Evolutionary conservation across 805 yeast species (phyloP).

Genomic region (Pichia cephalocereana): DNA sequence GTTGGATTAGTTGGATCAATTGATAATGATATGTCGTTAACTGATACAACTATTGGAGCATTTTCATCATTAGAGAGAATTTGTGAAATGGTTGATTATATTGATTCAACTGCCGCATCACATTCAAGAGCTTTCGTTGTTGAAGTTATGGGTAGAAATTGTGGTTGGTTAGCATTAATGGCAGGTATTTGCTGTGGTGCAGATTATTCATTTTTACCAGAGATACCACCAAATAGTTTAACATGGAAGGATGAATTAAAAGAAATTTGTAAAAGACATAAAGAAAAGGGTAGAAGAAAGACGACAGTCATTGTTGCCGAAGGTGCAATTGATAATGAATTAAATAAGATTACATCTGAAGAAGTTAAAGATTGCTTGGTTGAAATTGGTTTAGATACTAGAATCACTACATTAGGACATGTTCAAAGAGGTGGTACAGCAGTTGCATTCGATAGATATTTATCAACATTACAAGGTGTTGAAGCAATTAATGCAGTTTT

Average conservation of each 20-base stretch:
- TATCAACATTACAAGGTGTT: slow-evolving; percentile 95
- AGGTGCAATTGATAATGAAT: slow-evolving; percentile 83
- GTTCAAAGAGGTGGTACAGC: slow-evolving; percentile 99
- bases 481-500: slow-evolving; percentile 93
- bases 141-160: slow-evolving; percentile 98
- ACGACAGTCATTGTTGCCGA: slow-evolving; percentile 96
- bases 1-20: slow-evolving; percentile 95
- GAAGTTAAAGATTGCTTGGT: slow-evolving; percentile 78
- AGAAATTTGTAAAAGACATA: slow-evolving; percentile 65
- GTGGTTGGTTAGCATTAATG: slow-evolving; percentile 98
- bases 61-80: slow-evolving; percentile 89
- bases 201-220: slow-evolving; percentile 90
- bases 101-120: slow-evolving; percentile 95
- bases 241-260: slow-evolving; percentile 79
- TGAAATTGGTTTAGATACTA: slow-evolving; percentile 81
- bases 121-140: slow-evolving; percentile 96
- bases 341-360: slow-evolving; percentile 71
- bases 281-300: slow-evolving; percentile 83
- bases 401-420: slow-evolving; percentile 93
- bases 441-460: slow-evolving; percentile 83
- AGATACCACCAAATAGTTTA: slow-evolving; percentile 69
- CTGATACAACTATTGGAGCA: slow-evolving; percentile 96
- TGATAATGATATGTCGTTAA: slow-evolving; percentile 95
- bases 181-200: slow-evolving; percentile 97
- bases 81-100: slow-evolving; percentile 89